phyloP scores from a whole-genome alignment of 768 basidiomycete species.

The Pisolithus sp. region DNA sequence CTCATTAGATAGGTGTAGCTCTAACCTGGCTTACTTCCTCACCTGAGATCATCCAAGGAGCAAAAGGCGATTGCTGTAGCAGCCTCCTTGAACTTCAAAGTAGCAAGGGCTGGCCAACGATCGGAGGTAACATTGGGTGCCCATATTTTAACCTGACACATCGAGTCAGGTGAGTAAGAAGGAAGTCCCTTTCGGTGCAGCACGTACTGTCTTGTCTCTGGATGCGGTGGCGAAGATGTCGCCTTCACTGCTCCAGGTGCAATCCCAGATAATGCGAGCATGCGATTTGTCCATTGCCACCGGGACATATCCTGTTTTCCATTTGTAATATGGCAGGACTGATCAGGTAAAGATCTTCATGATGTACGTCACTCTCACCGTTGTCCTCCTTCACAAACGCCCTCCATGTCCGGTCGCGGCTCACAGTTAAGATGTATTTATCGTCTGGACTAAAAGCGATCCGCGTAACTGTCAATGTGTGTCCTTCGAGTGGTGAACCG shows the following conservation, averaged over 20 bases:
- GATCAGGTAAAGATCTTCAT: not conserved
- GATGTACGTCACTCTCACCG: slow-evolving; percentile 24
- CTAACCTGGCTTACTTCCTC: slow-evolving; percentile 8
- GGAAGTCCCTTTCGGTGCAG: no score
- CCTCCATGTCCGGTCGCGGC: slow-evolving; percentile 89
- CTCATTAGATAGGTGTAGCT: slow-evolving; percentile 1
- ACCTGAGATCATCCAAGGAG: slow-evolving; percentile 38
- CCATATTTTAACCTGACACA: slow-evolving; percentile 80
- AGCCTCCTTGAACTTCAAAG: slow-evolving; percentile 66
- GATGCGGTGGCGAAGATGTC: slow-evolving; percentile 88
- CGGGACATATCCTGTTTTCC: slow-evolving; percentile 51
- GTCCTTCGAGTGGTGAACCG: slow-evolving; percentile 73
- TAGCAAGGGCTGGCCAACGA: slow-evolving; percentile 52
- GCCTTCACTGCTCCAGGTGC: slow-evolving; percentile 74
- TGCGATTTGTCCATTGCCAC: slow-evolving; percentile 77
- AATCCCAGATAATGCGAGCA: slow-evolving; percentile 93
- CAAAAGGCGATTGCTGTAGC: slow-evolving; percentile 78
- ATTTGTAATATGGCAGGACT: not conserved
- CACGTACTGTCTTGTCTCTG: slow-evolving; percentile 82
- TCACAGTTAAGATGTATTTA: slow-evolving; percentile 70
- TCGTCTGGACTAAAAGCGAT: slow-evolving; percentile 89
- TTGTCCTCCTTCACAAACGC: slow-evolving; percentile 52
- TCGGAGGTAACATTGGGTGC: slow-evolving; percentile 25
- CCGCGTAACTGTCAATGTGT: slow-evolving; percentile 83
- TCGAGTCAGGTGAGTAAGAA: not conserved